phyloP scores from a whole-genome alignment of 176 grass and related monocot species.

The barley (Hordeum vulgare) region DNA sequence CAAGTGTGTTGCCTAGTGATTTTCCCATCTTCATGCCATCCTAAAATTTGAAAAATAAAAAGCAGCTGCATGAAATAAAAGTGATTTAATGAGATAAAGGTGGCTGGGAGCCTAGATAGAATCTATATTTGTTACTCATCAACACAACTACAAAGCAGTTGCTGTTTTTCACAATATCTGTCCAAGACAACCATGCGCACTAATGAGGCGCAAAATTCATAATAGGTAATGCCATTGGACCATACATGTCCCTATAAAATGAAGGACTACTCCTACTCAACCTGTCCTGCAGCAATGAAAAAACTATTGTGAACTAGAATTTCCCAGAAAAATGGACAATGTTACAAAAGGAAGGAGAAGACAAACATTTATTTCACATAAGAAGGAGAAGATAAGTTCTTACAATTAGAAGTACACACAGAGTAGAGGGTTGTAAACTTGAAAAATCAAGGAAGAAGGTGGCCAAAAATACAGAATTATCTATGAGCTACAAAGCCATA shows the following conservation, averaged over 20 bases:
- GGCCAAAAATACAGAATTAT: neutral
- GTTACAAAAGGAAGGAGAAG: neutral
- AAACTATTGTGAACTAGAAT: neutral
- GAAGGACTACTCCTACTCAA: neutral
- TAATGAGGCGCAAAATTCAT: neutral
- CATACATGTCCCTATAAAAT: neutral
- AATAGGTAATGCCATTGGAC: neutral
- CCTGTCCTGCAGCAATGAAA: neutral
- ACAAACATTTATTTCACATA: neutral
- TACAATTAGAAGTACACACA: neutral
- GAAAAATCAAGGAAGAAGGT: neutral
- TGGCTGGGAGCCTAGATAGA: neutral
- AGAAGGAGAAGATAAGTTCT: neutral
- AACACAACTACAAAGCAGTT: neutral
- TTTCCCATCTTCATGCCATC: slow-evolving; percentile 99
- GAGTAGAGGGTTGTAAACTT: neutral
- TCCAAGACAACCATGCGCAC: neutral
- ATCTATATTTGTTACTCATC: neutral
- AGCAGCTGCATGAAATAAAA: slow-evolving; percentile 45
- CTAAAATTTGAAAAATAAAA: slow-evolving; percentile 80
- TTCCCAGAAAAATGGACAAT: neutral
- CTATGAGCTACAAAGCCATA: neutral
- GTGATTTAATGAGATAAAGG: slow-evolving; percentile 24
- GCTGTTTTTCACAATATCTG: neutral
- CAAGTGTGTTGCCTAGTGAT: slow-evolving; percentile 95